Evolutionary conservation across 2,329 filamentous ascomycete species (phyloP).

Genomic region (Ascocoryne sarcoides): DNA sequence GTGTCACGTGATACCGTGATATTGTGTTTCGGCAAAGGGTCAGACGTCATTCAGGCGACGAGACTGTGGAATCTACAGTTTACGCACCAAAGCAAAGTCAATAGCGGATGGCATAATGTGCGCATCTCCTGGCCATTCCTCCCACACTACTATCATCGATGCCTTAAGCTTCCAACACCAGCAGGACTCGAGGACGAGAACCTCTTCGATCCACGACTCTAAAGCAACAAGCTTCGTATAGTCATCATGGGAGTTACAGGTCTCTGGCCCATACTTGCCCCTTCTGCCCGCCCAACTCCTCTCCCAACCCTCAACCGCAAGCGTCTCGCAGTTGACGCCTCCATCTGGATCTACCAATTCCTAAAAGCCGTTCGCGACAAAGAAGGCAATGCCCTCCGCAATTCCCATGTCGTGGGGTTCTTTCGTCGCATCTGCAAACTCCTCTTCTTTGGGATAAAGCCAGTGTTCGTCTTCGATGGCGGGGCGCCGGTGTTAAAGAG

Average conservation of each 20-base stretch:
- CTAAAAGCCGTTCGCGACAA: constrained; percentile 98
- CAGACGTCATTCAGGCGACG: no score
- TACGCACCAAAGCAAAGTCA: no score
- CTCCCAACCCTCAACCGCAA: constrained; percentile 94
- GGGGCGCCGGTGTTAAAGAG: constrained; percentile 86
- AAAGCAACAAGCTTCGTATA: no score
- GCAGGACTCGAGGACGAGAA: no score
- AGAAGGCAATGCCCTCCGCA: constrained; percentile 91
- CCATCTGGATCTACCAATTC: constrained; percentile 99
- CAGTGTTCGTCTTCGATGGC: constrained; percentile 96
- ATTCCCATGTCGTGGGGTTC: constrained; percentile 94
- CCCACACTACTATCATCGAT: no score
- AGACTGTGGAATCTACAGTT: no score
- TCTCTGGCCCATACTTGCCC: constrained; percentile 93
- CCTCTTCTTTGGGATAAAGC: constrained; percentile 90
- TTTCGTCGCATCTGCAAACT: constrained; percentile 98
- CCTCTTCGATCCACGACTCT: no score
- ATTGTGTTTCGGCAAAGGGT: no score
- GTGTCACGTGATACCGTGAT: no score
- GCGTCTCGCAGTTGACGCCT: constrained; percentile 92
- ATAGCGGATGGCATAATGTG: no score
- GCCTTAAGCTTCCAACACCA: no score
- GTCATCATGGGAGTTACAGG: constrained; percentile 90
- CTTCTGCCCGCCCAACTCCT: constrained; percentile 90
- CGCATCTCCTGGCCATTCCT: no score